phyloP scores from a whole-genome alignment of 441 rosid genomes.

The Populus hybrid region DNA sequence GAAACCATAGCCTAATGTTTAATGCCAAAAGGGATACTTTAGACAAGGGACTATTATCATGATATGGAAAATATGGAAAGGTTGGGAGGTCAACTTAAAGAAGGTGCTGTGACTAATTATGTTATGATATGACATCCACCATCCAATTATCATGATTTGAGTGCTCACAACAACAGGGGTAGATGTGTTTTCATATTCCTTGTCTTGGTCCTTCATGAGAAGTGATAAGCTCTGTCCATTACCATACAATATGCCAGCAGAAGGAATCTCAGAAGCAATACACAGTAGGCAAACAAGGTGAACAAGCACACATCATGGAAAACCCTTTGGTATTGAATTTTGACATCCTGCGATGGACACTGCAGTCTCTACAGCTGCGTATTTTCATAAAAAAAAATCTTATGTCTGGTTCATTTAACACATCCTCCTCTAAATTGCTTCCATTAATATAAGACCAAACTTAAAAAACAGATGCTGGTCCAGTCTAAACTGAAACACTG shows the following conservation, averaged over 20 bases:
- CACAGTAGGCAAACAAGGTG: slow-evolving; percentile 1
- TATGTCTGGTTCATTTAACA: neutral
- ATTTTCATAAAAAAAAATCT: neutral
- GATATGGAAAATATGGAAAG: slow-evolving; percentile 14
- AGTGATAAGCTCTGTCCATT: slow-evolving; percentile 9
- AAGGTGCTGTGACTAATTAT: slow-evolving; percentile 22
- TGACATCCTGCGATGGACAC: neutral
- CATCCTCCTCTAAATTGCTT: neutral
- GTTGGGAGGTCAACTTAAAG: slow-evolving; percentile 35
- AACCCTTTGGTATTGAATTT: neutral
- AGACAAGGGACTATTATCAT: slow-evolving; percentile 3
- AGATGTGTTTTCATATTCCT: slow-evolving; percentile 18
- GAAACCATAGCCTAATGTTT: neutral
- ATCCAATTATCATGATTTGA: slow-evolving; percentile 10
- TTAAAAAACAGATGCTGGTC: too few relatives aligned
- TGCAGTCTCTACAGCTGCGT: neutral
- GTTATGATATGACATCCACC: slow-evolving; percentile 29
- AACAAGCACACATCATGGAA: neutral
- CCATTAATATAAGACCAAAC: neutral
- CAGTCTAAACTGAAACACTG: too few relatives aligned
- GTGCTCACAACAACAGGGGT: slow-evolving; percentile 13
- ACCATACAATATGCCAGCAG: slow-evolving; percentile 4
- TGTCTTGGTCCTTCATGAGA: neutral
- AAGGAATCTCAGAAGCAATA: neutral
- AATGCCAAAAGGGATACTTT: neutral